A percentile compares a stretch with the other conserved stretches of the same genome.
Conservation (phyloP, 768 basidiomycete genomes). For the Phanerochaete sordida region DNA sequence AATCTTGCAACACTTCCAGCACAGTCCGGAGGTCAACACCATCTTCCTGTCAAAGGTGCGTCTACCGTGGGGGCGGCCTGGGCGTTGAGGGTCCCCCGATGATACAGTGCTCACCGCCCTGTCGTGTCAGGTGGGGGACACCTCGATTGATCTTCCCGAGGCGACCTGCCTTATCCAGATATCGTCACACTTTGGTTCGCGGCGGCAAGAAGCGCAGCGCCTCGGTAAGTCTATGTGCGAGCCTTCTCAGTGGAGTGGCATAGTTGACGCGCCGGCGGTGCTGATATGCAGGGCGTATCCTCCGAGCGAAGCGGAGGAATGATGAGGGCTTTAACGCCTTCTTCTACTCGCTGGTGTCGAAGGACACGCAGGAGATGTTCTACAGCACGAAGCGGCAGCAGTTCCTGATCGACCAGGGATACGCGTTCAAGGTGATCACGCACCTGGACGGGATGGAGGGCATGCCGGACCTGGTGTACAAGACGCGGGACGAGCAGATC, state of each 20-base stretch:
- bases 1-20: constrained; percentile 93
- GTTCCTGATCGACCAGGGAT: constrained; percentile 98
- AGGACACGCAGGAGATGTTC: constrained; percentile 99
- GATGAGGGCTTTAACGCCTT: constrained; percentile 99
- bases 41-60: constrained; percentile 95
- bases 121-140: constrained; percentile 80
- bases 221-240: constrained; percentile 53
- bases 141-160: constrained; percentile 97
- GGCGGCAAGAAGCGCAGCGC: constrained; percentile 96
- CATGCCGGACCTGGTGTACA: constrained; percentile 87
- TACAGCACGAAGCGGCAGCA: constrained; percentile 99
- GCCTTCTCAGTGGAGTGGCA: background rate
- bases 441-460: constrained; percentile 90
- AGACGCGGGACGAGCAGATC: constrained; percentile 89
- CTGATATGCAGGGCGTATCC: constrained; percentile 69
- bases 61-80: background rate
- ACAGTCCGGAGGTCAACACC: constrained; percentile 92
- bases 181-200: constrained; percentile 97
- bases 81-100: background rate
- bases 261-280: background rate
- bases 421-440: constrained; percentile 99
- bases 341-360: constrained; percentile 98
- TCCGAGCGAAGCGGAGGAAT: constrained; percentile 95
- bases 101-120: constrained; percentile 1
- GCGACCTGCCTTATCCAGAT: constrained; percentile 99